A percentile compares a stretch with the other conserved stretches of the same genome.
Evolutionary conservation across 179 eudicot genomes (phyloP).

Genomic region (Gypsophila paniculata): DNA sequence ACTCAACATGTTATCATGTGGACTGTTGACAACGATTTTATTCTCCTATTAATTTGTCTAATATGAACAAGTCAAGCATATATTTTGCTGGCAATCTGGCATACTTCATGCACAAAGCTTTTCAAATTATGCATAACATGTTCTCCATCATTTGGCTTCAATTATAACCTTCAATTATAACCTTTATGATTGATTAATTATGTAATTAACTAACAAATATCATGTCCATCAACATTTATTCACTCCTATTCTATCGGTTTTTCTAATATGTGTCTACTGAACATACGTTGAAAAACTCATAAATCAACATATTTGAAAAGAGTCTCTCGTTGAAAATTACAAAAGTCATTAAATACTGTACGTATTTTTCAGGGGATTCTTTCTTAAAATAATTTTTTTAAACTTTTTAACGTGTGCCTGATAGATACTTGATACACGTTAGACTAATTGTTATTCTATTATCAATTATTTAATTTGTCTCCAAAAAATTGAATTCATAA

Average conservation of each 20-base stretch:
- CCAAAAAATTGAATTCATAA: not conserved
- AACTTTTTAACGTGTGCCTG: too few species aligned
- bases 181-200: not conserved
- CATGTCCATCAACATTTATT: too few species aligned
- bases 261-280: too few species aligned
- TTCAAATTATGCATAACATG: slow-evolving; percentile 9
- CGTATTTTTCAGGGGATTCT: too few species aligned
- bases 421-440: not conserved
- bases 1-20: slow-evolving; percentile 19
- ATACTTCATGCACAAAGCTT: not conserved
- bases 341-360: too few species aligned
- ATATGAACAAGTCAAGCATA: slow-evolving; percentile 10
- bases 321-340: too few species aligned
- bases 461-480: not conserved
- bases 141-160: slow-evolving; percentile 9
- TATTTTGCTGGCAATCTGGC: slow-evolving; percentile 11
- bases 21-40: slow-evolving; percentile 16
- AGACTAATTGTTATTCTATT: not conserved
- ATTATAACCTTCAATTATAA: not conserved
- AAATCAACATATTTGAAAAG: too few species aligned
- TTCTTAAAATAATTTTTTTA: too few species aligned
- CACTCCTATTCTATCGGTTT: too few species aligned
- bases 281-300: too few species aligned
- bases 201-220: not conserved
- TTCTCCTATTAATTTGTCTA: not conserved